Evolutionary conservation across 768 basidiomycete genomes (phyloP).

Genomic region (Collybia mongolica): DNA sequence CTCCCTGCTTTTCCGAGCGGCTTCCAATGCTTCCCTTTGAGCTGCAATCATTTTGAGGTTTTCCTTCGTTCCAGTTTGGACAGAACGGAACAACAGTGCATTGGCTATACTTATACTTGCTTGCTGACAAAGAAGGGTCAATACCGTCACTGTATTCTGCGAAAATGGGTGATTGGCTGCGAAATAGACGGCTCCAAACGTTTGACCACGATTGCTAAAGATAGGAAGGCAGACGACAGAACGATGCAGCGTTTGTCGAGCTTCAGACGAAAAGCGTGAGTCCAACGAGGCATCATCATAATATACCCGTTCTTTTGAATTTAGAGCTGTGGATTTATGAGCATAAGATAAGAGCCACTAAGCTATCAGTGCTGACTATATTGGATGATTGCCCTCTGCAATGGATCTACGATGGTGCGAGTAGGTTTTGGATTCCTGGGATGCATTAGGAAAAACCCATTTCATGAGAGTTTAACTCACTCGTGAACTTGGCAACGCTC

Average conservation of each 20-base stretch:
- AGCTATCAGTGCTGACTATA: conserved; percentile 44
- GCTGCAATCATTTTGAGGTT: conserved; percentile 78
- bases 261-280: conserved; percentile 68
- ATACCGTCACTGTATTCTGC: conserved; percentile 54
- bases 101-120: conserved; percentile 76
- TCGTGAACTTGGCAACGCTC: conserved; percentile 67
- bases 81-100: conserved; percentile 71
- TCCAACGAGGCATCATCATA: conserved; percentile 64
- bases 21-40: conserved; percentile 67
- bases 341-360: neutral
- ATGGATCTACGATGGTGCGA: conserved; percentile 55
- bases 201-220: conserved; percentile 73
- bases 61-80: conserved; percentile 70
- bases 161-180: conserved; percentile 67
- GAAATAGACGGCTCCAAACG: conserved; percentile 69
- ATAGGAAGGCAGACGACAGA: conserved; percentile 71
- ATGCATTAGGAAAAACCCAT: neutral
- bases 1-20: conserved; percentile 66
- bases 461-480: conserved; percentile 33
- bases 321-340: conserved; percentile 44
- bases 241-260: conserved; percentile 55
- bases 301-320: conserved; percentile 60
- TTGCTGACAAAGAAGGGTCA: conserved; percentile 70
- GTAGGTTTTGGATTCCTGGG: conserved; percentile 60
- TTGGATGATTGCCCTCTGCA: conserved; percentile 67